Evolutionary conservation across 179 eudicot species (phyloP).

Genomic region (Sideroxylon spinosum): DNA sequence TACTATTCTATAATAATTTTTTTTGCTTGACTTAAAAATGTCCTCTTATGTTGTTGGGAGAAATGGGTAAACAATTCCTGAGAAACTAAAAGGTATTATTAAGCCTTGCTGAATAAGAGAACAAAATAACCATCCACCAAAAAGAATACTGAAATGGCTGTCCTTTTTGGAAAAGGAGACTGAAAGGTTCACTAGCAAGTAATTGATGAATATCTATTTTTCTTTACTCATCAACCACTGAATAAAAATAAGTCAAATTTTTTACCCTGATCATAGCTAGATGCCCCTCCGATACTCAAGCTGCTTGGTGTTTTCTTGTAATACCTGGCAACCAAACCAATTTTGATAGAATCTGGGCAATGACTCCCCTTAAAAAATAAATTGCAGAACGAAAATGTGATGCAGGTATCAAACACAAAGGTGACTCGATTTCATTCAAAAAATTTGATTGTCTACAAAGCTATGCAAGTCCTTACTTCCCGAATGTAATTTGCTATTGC

Average conservation of each 20-base stretch:
- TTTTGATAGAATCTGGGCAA: not conserved
- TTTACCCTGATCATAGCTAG: too few species aligned
- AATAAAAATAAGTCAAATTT: not conserved
- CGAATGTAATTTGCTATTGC: constrained; percentile 80
- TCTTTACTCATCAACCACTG: not conserved
- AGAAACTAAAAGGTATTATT: not conserved
- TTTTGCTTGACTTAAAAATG: not conserved
- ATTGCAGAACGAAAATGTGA: not conserved
- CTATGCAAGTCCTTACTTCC: constrained; percentile 51
- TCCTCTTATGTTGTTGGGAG: not conserved
- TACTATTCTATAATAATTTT: not conserved
- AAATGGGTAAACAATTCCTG: not conserved
- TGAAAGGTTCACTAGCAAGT: not conserved
- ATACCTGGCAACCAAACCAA: constrained; percentile 28
- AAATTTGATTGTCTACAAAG: not conserved
- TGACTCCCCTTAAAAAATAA: not conserved
- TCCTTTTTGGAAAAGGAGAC: not conserved
- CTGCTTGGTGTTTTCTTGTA: not conserved
- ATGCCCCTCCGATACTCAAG: not conserved
- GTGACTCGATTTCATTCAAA: not conserved
- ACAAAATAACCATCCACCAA: not conserved
- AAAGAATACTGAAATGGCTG: not conserved
- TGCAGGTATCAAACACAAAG: not conserved
- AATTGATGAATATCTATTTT: constrained; percentile 2
- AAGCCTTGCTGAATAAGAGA: not conserved